Evolutionary conservation across 176 grass and related monocot species (phyloP), one percentile per base, ranked within the genome.

Genomic region (Hordeum marinum): DNA sequence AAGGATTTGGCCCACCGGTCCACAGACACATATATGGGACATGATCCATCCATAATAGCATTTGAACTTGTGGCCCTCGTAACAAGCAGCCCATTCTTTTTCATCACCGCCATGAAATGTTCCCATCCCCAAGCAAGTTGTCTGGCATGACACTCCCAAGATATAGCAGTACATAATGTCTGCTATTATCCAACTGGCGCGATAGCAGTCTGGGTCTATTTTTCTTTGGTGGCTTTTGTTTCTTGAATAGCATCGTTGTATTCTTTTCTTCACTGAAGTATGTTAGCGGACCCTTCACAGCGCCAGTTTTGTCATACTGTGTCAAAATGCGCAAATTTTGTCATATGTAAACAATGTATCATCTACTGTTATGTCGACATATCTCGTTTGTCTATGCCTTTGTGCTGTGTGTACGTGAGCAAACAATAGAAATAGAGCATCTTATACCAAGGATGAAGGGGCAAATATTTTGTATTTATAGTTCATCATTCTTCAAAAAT

Each of bases 11-110:
- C 4, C 77, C 78, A 32, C 91, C 91, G 0, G 84, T 99, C 37
- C 84, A 99, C 63, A 96, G 88, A 96, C 93, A 94, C 85, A 83
- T 92, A 77, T 99, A 84, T 14, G 97, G 97, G 41, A 89, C 91
- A 77, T 99, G 66, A 92, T 80, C 58, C 18, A 55, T 55, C 52
- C 18, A 20, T 4, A 1, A 36, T 20, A 39, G 37, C 15, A 14
- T 69, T 3, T 84, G 11, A 21, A 69, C 60, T 64, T 79, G n/a
- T 59, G 59, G 85, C 46, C 60, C 80, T n/a, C 3, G 14, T 62
- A 55, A 25, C 39, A 41, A 14, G 32, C 32, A 6, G 63, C 77
- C 71, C 18, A 68, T 82, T 82, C 11, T 77, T 77, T 85, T 74
- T 61, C 0, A 9, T 9, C n/a, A 35, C 72, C 82, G 63, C 34